Evolutionary conservation across 164 flowering plant species (phyloP).

Genomic region (Cinnamomum chago): DNA sequence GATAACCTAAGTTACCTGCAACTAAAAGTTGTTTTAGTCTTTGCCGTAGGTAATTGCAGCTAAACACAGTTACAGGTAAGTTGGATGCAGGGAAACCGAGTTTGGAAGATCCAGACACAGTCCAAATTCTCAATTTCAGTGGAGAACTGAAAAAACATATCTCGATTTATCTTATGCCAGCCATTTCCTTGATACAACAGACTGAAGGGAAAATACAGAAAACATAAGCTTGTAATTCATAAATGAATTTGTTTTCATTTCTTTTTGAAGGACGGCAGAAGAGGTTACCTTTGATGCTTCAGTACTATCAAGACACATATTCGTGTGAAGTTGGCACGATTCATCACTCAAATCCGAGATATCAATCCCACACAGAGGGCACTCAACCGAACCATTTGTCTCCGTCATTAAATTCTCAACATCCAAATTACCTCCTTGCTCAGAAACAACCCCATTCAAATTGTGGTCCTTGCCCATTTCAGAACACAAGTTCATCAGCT

Average conservation of each 20-base stretch:
- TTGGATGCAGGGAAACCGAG: too few species aligned
- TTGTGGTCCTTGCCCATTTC: slow-evolving; percentile 23
- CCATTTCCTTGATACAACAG: not conserved
- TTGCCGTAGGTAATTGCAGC: too few species aligned
- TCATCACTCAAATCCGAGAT: slow-evolving; percentile 63
- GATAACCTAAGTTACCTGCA: too few species aligned
- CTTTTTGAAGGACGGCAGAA: not conserved
- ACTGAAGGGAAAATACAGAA: not conserved
- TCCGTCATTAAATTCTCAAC: not conserved
- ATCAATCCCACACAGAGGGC: slow-evolving; percentile 79
- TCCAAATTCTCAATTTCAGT: too few species aligned
- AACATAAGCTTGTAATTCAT: too few species aligned
- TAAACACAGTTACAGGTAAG: too few species aligned
- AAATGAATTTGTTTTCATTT: too few species aligned
- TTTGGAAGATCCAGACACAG: too few species aligned
- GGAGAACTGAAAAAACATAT: too few species aligned
- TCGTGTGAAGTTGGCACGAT: slow-evolving; percentile 54
- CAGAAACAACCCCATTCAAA: slow-evolving; percentile 2
- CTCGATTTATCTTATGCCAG: not conserved
- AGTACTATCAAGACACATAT: slow-evolving; percentile 29
- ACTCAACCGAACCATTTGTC: slow-evolving; percentile 29
- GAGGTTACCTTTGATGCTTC: slow-evolving; percentile 25
- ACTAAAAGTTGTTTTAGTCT: too few species aligned
- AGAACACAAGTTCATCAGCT: slow-evolving; percentile 51
- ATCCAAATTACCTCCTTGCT: slow-evolving; percentile 3